Conservation (phyloP, 2,329 filamentous ascomycete genomes). For the Coniochaeta ligniaria region DNA sequence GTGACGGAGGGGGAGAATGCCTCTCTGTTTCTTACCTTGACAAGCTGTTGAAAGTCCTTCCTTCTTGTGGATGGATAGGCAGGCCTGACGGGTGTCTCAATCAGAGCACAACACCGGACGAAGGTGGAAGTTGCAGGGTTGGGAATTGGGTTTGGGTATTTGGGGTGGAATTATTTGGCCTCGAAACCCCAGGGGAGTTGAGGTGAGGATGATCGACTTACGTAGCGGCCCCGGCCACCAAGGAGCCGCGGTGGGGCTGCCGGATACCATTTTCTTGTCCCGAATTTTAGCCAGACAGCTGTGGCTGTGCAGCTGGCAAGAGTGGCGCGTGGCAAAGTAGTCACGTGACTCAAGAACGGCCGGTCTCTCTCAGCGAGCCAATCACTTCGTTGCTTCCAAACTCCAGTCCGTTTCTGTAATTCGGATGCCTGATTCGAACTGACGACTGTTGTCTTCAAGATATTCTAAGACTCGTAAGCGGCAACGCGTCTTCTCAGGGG, state of each 20-base stretch:
- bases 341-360: not conserved
- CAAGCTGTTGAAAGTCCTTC: not conserved
- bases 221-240: not conserved
- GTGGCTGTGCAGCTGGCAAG: not conserved
- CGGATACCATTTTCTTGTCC: not conserved
- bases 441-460: not conserved
- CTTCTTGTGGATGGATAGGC: not conserved
- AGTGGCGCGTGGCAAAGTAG: not conserved
- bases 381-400: too few species aligned
- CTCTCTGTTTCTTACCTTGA: not conserved
- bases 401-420: too few species aligned
- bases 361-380: not conserved
- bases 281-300: not conserved
- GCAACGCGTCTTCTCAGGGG: not conserved
- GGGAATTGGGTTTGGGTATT: not conserved
- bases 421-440: not conserved
- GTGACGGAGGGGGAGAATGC: not conserved
- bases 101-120: not conserved
- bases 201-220: conserved; percentile 1
- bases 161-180: not conserved
- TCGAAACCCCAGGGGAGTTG: not conserved
- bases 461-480: not conserved
- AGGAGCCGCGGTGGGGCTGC: not conserved
- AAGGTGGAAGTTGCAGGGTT: not conserved
- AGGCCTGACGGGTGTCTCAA: not conserved